phyloP scores from a whole-genome alignment of 2,329 filamentous ascomycete species.

The Paracamarosporium sp. region DNA sequence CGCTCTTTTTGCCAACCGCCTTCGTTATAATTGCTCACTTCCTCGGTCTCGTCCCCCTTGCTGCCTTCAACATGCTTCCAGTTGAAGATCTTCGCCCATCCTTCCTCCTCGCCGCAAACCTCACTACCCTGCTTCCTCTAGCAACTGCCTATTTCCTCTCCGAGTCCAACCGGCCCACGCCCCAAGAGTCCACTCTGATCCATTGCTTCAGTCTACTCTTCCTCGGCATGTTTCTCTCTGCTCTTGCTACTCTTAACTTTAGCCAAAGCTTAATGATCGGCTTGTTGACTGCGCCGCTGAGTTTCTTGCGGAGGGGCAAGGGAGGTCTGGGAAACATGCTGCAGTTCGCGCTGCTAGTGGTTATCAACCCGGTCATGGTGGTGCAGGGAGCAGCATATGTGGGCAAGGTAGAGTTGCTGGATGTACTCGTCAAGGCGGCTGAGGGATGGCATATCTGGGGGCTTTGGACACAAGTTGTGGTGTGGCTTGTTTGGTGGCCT shows the following conservation, averaged over 20 bases:
- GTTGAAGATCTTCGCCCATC: slow-evolving; percentile 48
- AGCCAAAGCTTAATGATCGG: slow-evolving; percentile 86
- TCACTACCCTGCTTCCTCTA: slow-evolving; percentile 42
- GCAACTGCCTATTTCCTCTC: slow-evolving; percentile 34
- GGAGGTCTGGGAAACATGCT: slow-evolving; percentile 14
- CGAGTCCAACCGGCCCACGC: slow-evolving; percentile 58
- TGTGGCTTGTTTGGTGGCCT: slow-evolving; percentile 98
- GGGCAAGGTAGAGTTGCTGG: slow-evolving; percentile 49
- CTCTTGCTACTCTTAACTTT: slow-evolving; percentile 95
- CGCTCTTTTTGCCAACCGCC: slow-evolving; percentile 74
- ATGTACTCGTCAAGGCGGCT: slow-evolving; percentile 74
- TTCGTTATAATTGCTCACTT: slow-evolving; percentile 77
- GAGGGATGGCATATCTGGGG: slow-evolving; percentile 91
- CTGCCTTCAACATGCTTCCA: slow-evolving; percentile 80
- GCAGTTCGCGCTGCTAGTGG: slow-evolving; percentile 27
- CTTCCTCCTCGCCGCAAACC: slow-evolving; percentile 40
- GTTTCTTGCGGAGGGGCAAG: slow-evolving; percentile 65
- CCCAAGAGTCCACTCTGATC: slow-evolving; percentile 77
- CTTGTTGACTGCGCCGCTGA: slow-evolving; percentile 76
- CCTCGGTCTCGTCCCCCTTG: slow-evolving; percentile 80
- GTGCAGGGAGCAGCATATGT: slow-evolving; percentile 32
- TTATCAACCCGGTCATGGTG: slow-evolving; percentile 43
- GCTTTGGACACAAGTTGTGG: slow-evolving; percentile 84
- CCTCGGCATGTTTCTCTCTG: slow-evolving; percentile 88
- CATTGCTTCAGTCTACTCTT: slow-evolving; percentile 93